A percentile compares a stretch with the other conserved stretches of the same genome.
phyloP scores from a whole-genome alignment of 768 basidiomycete species.

The Podaxis mareebaensis region DNA sequence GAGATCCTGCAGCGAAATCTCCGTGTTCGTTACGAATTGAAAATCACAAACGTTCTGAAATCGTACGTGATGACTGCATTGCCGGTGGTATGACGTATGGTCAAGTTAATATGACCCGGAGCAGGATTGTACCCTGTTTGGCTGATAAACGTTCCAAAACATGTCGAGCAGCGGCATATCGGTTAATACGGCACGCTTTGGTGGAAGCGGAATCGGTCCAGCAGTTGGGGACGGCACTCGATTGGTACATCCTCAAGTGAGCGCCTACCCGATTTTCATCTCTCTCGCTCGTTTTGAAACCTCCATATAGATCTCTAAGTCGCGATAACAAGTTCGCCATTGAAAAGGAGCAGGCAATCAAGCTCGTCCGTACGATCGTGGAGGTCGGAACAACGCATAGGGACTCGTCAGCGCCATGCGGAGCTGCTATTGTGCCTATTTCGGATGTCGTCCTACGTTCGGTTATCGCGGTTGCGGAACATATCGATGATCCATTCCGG shows the following conservation, averaged over 20 bases:
- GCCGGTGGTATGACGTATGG: not conserved
- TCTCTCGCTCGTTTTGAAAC: slow-evolving; percentile 12
- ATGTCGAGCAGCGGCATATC: slow-evolving; percentile 80
- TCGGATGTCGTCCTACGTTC: slow-evolving; percentile 83
- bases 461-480: slow-evolving; percentile 91
- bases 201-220: slow-evolving; percentile 74
- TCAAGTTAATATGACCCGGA: not conserved
- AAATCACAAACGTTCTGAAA: slow-evolving; percentile 67
- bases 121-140: slow-evolving; percentile 76
- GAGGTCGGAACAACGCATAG: slow-evolving; percentile 67
- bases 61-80: slow-evolving; percentile 50
- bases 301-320: slow-evolving; percentile 63
- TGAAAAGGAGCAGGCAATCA: slow-evolving; percentile 92
- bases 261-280: slow-evolving; percentile 18
- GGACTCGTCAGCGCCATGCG: slow-evolving; percentile 41
- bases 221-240: slow-evolving; percentile 65
- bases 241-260: slow-evolving; percentile 91
- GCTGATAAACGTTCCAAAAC: slow-evolving; percentile 73
- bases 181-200: slow-evolving; percentile 76
- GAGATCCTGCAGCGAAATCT: slow-evolving; percentile 67
- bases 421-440: slow-evolving; percentile 54
- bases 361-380: slow-evolving; percentile 81
- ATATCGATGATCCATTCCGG: slow-evolving; percentile 86
- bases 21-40: slow-evolving; percentile 76
- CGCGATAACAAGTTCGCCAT: slow-evolving; percentile 81